Percentiles rank a stretch among this genome's conserved stretches.
These are phyloP conservation scores for Letharia columbiana DNA, from an alignment of 495 filamentous ascomycete genomes.

Conservation along the genomic window DNA sequence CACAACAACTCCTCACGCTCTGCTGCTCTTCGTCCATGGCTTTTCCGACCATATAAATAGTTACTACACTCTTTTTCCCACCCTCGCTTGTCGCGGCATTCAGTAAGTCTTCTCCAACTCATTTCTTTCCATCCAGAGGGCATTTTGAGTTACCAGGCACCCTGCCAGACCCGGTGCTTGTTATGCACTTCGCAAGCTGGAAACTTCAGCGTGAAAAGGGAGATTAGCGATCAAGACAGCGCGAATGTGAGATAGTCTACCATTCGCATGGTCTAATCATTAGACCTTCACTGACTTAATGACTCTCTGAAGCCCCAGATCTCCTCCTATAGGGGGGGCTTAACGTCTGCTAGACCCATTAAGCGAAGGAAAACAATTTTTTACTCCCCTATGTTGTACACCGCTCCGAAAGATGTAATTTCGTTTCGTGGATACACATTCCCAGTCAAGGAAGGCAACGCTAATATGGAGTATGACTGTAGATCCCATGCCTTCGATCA, in stretches of 20 bases:
- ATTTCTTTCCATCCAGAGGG: not conserved
- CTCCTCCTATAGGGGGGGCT: not conserved
- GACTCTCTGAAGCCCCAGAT: not conserved
- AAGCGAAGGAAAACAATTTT: not conserved
- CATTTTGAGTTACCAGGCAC: not conserved
- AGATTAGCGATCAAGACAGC: not conserved
- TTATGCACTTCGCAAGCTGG: not conserved
- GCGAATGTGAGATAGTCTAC: not conserved
- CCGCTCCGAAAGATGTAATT: not conserved
- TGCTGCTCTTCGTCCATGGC: constrained; percentile 72
- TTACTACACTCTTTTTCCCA: constrained; percentile 60
- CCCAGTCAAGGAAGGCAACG: not conserved
- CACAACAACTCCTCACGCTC: constrained; percentile 46
- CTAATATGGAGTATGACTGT: not conserved
- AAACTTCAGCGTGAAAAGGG: not conserved
- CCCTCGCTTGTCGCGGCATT: constrained; percentile 62
- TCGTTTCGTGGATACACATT: not conserved
- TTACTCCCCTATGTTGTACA: not conserved
- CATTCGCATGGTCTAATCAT: not conserved
- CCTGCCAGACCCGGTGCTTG: not conserved
- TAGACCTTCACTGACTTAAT: not conserved
- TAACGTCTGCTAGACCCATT: not conserved
- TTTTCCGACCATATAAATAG: constrained; percentile 79
- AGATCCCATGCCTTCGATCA: constrained; percentile 66
- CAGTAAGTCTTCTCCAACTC: constrained; percentile 26